Conservation (phyloP, 2,329 filamentous ascomycete genomes). For the Nannizzia gypsea region DNA sequence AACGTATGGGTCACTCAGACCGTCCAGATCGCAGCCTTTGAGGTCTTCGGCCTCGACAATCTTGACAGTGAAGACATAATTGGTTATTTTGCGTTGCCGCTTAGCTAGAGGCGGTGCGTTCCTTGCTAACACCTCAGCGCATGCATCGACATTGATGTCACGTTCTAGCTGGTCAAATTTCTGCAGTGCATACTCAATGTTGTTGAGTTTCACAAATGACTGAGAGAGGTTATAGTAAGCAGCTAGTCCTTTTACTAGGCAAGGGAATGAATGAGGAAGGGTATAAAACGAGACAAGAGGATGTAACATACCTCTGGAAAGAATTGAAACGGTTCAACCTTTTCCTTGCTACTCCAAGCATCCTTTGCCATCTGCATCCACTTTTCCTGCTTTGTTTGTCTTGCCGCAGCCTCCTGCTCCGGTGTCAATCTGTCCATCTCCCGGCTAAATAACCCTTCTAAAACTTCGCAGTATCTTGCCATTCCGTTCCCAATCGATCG, state of each 20-base stretch:
- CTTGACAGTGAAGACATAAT: slow-evolving; percentile 97
- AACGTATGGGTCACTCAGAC: slow-evolving; percentile 90
- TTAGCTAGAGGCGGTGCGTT: slow-evolving; percentile 61
- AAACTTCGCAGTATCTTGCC: slow-evolving; percentile 77
- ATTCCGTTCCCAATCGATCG: slow-evolving; percentile 75
- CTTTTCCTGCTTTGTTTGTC: slow-evolving; percentile 77
- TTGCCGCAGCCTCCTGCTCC: slow-evolving; percentile 67
- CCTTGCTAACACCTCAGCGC: slow-evolving; percentile 66
- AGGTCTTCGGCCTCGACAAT: slow-evolving; percentile 95
- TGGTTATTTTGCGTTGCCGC: slow-evolving; percentile 57
- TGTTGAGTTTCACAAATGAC: slow-evolving; percentile 97
- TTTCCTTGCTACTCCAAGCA: slow-evolving; percentile 82
- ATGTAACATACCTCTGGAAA: slow-evolving; percentile 61
- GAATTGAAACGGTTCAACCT: slow-evolving; percentile 93
- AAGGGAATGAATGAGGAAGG: neutral
- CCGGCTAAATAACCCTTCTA: slow-evolving; percentile 71
- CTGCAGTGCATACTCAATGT: slow-evolving; percentile 87
- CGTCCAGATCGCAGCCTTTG: slow-evolving; percentile 94
- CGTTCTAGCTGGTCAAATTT: slow-evolving; percentile 84
- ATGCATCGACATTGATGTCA: slow-evolving; percentile 82
- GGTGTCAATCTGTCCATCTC: slow-evolving; percentile 91
- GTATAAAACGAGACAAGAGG: neutral
- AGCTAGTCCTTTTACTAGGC: neutral
- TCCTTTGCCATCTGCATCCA: slow-evolving; percentile 91
- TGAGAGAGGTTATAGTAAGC: slow-evolving; percentile 33